Evolutionary conservation across 768 basidiomycete genomes (phyloP).

Genomic region (Podaxis pistillaris): DNA sequence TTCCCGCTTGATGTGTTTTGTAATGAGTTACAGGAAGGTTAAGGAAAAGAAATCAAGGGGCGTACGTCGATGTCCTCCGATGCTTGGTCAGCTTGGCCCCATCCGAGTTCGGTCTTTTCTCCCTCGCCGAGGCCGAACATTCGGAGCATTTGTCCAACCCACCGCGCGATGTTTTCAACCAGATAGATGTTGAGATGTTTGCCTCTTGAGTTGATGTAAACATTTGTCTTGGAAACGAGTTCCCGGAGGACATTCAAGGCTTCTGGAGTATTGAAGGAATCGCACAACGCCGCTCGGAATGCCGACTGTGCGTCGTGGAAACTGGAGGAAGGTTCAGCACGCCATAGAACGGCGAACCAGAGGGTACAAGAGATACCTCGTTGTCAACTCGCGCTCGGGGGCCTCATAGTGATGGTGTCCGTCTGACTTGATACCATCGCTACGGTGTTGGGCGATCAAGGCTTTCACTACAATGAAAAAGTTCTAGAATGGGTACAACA

Average conservation of each 20-base stretch:
- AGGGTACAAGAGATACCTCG: constrained; percentile 42
- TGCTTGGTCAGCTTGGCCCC: constrained; percentile 67
- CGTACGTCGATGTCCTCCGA: constrained; percentile 51
- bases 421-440: constrained; percentile 48
- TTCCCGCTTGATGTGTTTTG: constrained; percentile 57
- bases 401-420: constrained; percentile 64
- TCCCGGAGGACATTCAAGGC: constrained; percentile 77
- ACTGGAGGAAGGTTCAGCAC: constrained; percentile 37
- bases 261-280: constrained; percentile 94
- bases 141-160: constrained; percentile 71
- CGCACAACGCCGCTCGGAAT: constrained; percentile 87
- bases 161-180: constrained; percentile 62
- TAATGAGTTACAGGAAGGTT: constrained; percentile 15
- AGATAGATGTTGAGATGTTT: constrained; percentile 59
- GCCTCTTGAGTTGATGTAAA: constrained; percentile 76
- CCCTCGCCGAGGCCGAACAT: constrained; percentile 82
- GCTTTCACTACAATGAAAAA: constrained; percentile 91
- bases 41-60: constrained; percentile 17
- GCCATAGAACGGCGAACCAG: background rate
- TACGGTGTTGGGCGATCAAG: constrained; percentile 55
- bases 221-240: constrained; percentile 80
- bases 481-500: constrained; percentile 54
- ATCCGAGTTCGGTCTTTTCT: constrained; percentile 69
- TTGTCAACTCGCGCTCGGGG: constrained; percentile 66
- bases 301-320: constrained; percentile 69